Evolutionary conservation across 192 early-diverging fungal genomes (phyloP), one percentile per base, ranked within the genome.

Genomic region (Radiomyces spectabilis): DNA sequence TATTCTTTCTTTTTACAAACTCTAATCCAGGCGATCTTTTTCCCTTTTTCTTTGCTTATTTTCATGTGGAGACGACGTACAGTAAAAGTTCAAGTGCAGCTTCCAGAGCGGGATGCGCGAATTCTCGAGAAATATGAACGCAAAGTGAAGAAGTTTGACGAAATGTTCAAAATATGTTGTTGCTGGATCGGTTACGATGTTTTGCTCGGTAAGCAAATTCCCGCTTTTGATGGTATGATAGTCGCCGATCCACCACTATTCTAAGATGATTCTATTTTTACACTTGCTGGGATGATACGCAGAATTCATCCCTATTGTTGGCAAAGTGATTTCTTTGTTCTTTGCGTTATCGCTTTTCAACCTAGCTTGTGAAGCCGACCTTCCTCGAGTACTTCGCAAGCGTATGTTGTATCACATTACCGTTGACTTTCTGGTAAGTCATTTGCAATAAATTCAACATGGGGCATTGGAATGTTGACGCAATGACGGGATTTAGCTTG

Each of bases 161-260:
- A 65, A 15, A 47, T 58, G 50, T 37, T 65, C 38, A 59, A 65
- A 48, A 31, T 57, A 1, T 65, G 63, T 33, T 65, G 63, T 30
- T 65, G 63, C 43, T 65, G 63, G 63, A 41, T 65, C 0, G 63
- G 63, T 19, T 65, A 48, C 15, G 63, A 65, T 27, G 32, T 65
- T 1, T 16, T 65, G 21, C 41, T 59, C 22, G 57, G 47, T 53
- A 25, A 52, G 52, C 41, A 59, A 5, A 19, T 24, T 33, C 3
- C 32, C 33, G 13, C 22, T 22, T 38, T 8, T 34, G 4, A 29
- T 5, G 29, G 34, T 4, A 13, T 0, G 43, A 27, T 29, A 18
- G 35, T n/a, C n/a, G n/a, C n/a, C n/a, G n/a, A n/a, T n/a, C n/a
- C n/a, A n/a, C n/a, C n/a, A n/a, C n/a, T n/a, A n/a, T n/a, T n/a